These are phyloP conservation scores for Phaeoacremonium minimum DNA, from an alignment of 2,329 filamentous ascomycete genomes.

Conservation along the genomic window DNA sequence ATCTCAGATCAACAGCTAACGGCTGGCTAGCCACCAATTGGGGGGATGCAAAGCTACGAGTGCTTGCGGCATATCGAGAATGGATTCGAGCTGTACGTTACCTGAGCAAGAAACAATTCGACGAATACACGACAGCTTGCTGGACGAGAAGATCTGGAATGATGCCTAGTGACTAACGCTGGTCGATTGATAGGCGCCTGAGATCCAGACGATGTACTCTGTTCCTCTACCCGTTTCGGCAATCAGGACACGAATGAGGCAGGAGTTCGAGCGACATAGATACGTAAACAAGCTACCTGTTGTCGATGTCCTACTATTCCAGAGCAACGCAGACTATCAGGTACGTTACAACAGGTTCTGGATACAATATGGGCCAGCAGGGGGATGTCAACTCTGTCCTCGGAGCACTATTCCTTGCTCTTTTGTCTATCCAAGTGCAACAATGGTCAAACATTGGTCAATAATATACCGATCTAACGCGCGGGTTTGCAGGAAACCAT, in stretches of 20 bases:
- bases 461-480: too few species aligned
- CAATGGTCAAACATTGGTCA: too few species aligned
- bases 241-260: slow-evolving; percentile 88
- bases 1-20: slow-evolving; percentile 26
- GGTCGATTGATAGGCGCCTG: slow-evolving; percentile 65
- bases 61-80: slow-evolving; percentile 84
- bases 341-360: slow-evolving; percentile 47
- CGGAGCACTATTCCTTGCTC: too few species aligned
- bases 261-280: slow-evolving; percentile 95
- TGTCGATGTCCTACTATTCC: slow-evolving; percentile 84
- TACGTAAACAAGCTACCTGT: slow-evolving; percentile 86
- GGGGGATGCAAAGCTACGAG: slow-evolving; percentile 81
- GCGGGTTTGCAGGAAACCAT: slow-evolving; percentile 87
- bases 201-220: slow-evolving; percentile 97
- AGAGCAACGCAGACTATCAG: slow-evolving; percentile 93
- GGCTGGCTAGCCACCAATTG: slow-evolving; percentile 70
- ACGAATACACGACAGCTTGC: too few species aligned
- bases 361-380: too few species aligned
- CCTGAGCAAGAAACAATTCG: too few species aligned
- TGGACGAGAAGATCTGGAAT: too few species aligned
- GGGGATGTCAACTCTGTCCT: too few species aligned
- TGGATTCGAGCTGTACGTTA: slow-evolving; percentile 93
- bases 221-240: slow-evolving; percentile 82
- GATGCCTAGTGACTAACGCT: slow-evolving; percentile 3
- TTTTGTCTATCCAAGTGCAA: too few species aligned